Base-by-base conservation (phyloP, 805 yeast species). In the Jamesozyma gamospora region DNA sequence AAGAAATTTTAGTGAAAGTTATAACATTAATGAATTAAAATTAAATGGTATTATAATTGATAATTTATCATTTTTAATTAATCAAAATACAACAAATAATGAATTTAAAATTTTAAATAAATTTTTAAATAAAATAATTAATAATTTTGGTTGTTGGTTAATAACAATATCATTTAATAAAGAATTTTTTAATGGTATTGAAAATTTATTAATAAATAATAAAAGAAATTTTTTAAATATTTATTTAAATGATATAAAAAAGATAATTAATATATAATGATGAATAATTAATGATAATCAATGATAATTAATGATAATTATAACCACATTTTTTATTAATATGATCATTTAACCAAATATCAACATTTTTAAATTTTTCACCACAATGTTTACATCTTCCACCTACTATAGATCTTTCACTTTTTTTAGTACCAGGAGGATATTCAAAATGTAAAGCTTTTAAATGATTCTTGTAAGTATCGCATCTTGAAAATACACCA, bases 401-500 rank as follows among this genome's bases (percentile, higher is more conserved):
- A 16, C 69, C 59, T 32, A 79, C 83, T 37, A 74, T 71, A 16
- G 63, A 59, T 46, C 96, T 71, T 51, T 84, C 82, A 44, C 74
- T 77, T 61, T 86, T 85, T 55, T 79, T 75, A 3, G 95, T 86
- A 6, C 95, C 95, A 30, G 72, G 72, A 4, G 96, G 96, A 60
- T 87, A 87, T 47, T 75, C 81, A 58, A 87, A 87, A 56, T 87
- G 96, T 45, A 87, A 71, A 2, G 95, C 94, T 58, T 83, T 84
- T 45, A 87, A 67, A 62, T 87, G 96, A 62, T 87, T 87, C 55
- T 87, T 87, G 64, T 76, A 87, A 4, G 96, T 87, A 56, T 87
- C 96, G 57, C 95, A 82, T 37, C 96, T 70, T 11, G 87, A 77
- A 52, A 87, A 87, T 25, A 82, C 78, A 4, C 96, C 96, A 7